Evolutionary conservation across 345 rosid species (phyloP), one percentile per base, ranked within the genome.

Genomic region (Barbarea vulgaris): DNA sequence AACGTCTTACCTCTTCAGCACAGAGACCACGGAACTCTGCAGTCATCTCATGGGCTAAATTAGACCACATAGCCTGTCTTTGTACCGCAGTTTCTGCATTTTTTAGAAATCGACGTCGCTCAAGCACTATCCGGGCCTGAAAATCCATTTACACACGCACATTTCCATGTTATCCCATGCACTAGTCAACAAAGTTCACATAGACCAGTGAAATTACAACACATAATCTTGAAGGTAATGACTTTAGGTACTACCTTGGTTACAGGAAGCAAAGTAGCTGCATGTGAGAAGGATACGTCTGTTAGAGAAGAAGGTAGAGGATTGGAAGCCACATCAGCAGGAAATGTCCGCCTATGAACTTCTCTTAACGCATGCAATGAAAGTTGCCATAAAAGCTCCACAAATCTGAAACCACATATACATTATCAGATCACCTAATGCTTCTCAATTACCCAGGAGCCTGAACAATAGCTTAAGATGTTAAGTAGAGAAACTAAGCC

Each of bases 11-110:
- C 98, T 95, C 99, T 82, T 95, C 99, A 58, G 99, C 99, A 82
- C 99, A 95, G 68, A 95, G 93, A 70, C 99, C 94, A 85, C 99
- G 96, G 75, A 95, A 95, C 74, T 95, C 99, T 59, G 97, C 99
- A 67, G 99, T 95, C 99, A 95, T 92, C 84, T 95, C 98, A 84
- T 95, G 98, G 59, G 99, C 99, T 83, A 95, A 84, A 84, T 85
- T 93, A 65, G 99, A 93, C 99, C 99, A 95, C 97, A 89, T 95
- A 14, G 96, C 97, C 73, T 95, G 99, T 72, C 94, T 90, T 44
- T 93, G 98, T 10, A 92, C 97, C 2, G 94, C 98, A 69, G 85
- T 88, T 80, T 93, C 99, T 12, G 99, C 98, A 72, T 88, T 91
- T 87, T 89, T 89, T 18, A 95, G 92, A 79, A 95, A 95, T 51